Percentiles rank a stretch among this genome's conserved stretches.
Conservation (phyloP, 202 grass and related monocot genomes). For the Cymbopogon flexuosus region DNA sequence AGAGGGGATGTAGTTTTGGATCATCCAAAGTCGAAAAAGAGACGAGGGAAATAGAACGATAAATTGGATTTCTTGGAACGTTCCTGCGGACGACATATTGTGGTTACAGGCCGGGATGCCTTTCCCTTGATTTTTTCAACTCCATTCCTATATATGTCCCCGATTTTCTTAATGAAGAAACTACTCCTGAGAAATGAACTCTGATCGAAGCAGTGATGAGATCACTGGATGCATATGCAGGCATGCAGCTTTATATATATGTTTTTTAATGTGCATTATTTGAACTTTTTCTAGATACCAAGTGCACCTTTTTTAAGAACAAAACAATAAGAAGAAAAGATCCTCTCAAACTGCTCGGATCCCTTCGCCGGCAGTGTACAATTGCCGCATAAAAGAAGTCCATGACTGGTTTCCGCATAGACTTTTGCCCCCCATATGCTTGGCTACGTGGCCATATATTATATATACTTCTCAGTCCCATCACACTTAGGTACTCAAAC, state of each 20-base stretch:
- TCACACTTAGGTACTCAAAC: background rate
- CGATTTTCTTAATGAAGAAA: no score
- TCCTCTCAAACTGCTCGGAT: background rate
- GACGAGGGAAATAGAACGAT: background rate
- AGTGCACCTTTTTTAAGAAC: background rate
- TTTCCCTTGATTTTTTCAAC: no score
- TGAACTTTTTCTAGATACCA: background rate
- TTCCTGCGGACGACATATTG: background rate
- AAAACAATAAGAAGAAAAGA: constrained; percentile 1
- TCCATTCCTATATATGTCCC: no score
- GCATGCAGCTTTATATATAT: no score
- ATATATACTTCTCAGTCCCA: background rate
- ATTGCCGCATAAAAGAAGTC: constrained; percentile 3
- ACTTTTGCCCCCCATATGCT: background rate
- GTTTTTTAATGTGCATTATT: no score
- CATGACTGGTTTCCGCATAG: background rate
- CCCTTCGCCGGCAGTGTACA: background rate
- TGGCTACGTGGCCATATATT: background rate
- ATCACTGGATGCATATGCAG: no score
- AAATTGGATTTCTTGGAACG: background rate
- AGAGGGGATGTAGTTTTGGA: background rate
- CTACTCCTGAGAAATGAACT: no score
- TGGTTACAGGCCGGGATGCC: no score
- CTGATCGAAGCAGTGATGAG: no score
- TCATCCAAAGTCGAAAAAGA: background rate